phyloP scores from a whole-genome alignment of 768 basidiomycete species.

The Rhizopogon salebrosus region DNA sequence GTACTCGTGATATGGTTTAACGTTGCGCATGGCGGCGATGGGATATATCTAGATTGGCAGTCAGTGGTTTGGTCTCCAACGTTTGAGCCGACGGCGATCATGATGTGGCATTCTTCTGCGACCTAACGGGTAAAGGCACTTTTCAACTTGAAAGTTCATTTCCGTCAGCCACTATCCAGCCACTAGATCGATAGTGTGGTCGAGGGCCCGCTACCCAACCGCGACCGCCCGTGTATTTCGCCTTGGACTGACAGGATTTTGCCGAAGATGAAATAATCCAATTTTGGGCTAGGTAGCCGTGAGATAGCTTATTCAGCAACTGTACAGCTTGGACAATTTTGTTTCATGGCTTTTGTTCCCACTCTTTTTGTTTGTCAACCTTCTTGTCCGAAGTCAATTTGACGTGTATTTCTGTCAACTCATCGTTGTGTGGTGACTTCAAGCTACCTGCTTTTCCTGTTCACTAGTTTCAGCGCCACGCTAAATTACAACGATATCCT shows the following conservation, averaged over 20 bases:
- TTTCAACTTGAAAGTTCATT: no score
- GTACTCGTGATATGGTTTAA: neutral
- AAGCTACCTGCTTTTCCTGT: neutral
- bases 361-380: neutral
- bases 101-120: neutral
- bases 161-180: no score
- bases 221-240: neutral
- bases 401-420: neutral
- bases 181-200: no score
- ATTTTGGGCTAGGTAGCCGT: conserved; percentile 4
- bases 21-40: neutral
- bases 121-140: neutral
- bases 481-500: neutral
- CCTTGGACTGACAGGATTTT: no score
- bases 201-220: no score
- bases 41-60: neutral
- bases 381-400: neutral
- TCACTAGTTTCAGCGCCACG: neutral
- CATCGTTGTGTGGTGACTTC: neutral
- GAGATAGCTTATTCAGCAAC: conserved; percentile 21
- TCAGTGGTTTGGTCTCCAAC: no score
- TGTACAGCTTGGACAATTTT: conserved; percentile 9
- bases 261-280: no score
- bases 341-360: neutral
- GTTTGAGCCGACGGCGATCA: neutral